These are phyloP conservation scores for Sporothrix pseudoabietina DNA, from an alignment of 2,329 filamentous ascomycete genomes.

Conservation along the genomic window DNA sequence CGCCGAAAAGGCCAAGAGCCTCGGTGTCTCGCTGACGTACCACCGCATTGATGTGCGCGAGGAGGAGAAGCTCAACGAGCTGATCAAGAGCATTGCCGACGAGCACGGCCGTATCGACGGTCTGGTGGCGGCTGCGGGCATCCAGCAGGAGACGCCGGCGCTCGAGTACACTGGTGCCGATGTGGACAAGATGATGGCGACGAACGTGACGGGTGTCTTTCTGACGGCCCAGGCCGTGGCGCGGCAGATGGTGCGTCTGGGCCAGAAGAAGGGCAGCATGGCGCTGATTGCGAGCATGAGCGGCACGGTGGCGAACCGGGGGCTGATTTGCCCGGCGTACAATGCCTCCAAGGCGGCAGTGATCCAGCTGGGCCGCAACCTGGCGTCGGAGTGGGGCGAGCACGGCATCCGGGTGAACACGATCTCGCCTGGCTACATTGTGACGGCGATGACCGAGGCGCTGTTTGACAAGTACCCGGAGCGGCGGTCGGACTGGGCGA, in stretches of 20 bases:
- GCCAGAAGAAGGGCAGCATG: conserved; percentile 59
- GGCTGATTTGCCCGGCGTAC: conserved; percentile 66
- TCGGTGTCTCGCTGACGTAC: conserved; percentile 72
- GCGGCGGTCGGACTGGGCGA: conserved; percentile 68
- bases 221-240: conserved; percentile 89
- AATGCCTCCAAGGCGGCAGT: conserved; percentile 77
- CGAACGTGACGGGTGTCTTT: conserved; percentile 84
- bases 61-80: conserved; percentile 64
- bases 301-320: conserved; percentile 65
- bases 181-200: conserved; percentile 75
- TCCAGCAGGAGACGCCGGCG: conserved; percentile 81
- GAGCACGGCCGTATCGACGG: conserved; percentile 75
- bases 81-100: conserved; percentile 69
- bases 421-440: conserved; percentile 77
- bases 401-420: conserved; percentile 79
- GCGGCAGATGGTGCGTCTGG: conserved; percentile 66
- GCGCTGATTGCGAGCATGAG: conserved; percentile 72
- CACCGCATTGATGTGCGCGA: conserved; percentile 80
- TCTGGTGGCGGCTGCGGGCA: conserved; percentile 68
- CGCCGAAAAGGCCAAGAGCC: conserved; percentile 61
- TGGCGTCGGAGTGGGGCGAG: conserved; percentile 72
- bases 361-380: conserved; percentile 68
- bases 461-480: conserved; percentile 78
- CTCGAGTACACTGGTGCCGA: conserved; percentile 78
- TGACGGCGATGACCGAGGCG: conserved; percentile 79